Evolutionary conservation across 2,329 filamentous ascomycete species (phyloP).

Genomic region (Colletotrichum sp.): DNA sequence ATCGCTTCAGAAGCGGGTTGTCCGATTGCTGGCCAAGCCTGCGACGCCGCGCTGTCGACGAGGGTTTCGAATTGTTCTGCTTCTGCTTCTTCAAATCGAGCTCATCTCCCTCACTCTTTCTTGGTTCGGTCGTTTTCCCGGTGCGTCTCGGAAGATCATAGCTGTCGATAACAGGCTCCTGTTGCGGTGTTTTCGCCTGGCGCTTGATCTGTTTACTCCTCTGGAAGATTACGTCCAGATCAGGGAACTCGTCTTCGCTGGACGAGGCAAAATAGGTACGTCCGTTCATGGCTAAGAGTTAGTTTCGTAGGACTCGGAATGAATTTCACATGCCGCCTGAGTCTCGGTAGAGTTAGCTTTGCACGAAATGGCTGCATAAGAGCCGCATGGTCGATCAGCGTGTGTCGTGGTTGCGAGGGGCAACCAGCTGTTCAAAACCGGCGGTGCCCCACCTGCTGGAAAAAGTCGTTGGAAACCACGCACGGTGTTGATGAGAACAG

Average conservation of each 20-base stretch:
- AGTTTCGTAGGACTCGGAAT: neutral
- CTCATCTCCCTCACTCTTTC: neutral
- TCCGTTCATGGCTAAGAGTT: constrained; percentile 12
- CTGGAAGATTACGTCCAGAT: constrained; percentile 35
- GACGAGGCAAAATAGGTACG: constrained; percentile 30
- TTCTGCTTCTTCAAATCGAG: neutral
- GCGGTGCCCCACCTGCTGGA: neutral
- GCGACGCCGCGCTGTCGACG: neutral
- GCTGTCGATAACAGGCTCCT: neutral
- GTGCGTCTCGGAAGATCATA: neutral
- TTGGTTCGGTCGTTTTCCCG: neutral
- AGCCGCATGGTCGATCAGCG: neutral
- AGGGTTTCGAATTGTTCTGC: neutral
- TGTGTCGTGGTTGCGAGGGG: constrained; percentile 11
- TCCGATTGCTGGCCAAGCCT: constrained; percentile 7
- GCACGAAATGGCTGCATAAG: neutral
- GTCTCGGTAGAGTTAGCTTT: neutral
- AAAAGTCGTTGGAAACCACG: neutral
- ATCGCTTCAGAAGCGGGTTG: neutral
- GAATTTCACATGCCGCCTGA: neutral
- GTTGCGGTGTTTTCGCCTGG: neutral
- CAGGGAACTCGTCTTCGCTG: constrained; percentile 48
- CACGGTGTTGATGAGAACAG: neutral
- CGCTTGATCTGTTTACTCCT: constrained; percentile 1
- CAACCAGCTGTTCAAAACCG: neutral